A percentile compares a stretch with the other conserved stretches of the same genome.
These are phyloP conservation scores for Tricholoma hemisulphureum DNA, from an alignment of 768 basidiomycete species.

Conservation along the genomic window DNA sequence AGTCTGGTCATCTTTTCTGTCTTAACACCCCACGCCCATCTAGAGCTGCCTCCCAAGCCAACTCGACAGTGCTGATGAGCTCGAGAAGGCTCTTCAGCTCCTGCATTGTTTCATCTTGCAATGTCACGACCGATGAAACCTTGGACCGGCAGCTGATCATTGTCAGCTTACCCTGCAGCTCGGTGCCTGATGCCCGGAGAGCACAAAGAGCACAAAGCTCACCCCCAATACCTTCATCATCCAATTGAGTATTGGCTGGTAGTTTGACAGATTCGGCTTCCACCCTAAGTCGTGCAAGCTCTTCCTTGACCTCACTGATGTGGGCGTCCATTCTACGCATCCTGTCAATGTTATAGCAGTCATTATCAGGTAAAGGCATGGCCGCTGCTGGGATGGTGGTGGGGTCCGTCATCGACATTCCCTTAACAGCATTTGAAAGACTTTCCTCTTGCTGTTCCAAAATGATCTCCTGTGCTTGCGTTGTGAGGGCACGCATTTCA, in stretches of 20 bases:
- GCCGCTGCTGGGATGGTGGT: neutral
- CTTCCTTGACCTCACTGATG: constrained; percentile 1
- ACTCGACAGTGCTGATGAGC: neutral
- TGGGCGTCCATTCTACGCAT: neutral
- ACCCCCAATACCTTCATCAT: neutral
- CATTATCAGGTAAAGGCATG: neutral
- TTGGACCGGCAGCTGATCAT: neutral
- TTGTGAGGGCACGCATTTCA: neutral
- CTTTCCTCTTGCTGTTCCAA: neutral
- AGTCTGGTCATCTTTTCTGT: too few species aligned
- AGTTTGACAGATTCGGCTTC: neutral
- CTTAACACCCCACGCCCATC: too few species aligned
- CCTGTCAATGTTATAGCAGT: constrained; percentile 5
- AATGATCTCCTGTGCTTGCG: neutral
- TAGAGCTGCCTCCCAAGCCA: neutral
- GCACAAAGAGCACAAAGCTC: neutral
- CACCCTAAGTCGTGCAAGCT: neutral
- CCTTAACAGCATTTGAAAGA: neutral
- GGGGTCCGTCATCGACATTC: neutral
- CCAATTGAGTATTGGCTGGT: neutral
- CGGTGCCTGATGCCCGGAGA: neutral
- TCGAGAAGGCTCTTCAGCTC: neutral
- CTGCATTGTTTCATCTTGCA: constrained; percentile 1
- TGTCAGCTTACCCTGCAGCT: neutral
- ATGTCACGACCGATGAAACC: neutral